These are phyloP conservation scores for Cystobasidium onofrii DNA, from an alignment of 768 basidiomycete species.

Conservation along the genomic window DNA sequence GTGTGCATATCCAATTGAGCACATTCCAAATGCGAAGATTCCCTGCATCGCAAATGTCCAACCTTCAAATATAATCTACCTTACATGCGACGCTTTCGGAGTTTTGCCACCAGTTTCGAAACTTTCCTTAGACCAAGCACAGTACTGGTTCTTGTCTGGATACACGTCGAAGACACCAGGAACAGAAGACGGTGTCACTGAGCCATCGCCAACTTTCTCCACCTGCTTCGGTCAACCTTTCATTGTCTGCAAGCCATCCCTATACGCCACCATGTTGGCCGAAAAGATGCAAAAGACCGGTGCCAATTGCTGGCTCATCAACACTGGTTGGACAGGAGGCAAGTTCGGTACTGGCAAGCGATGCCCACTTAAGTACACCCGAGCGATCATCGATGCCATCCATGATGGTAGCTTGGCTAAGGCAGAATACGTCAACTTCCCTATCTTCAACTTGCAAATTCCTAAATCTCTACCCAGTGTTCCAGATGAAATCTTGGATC, in stretches of 20 bases:
- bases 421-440: slow-evolving; percentile 65
- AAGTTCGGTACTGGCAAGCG: slow-evolving; percentile 87
- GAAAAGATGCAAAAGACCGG: slow-evolving; percentile 81
- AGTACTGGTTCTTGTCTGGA: slow-evolving; percentile 58
- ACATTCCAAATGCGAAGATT: slow-evolving; percentile 87
- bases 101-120: slow-evolving; percentile 92
- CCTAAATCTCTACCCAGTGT: slow-evolving; percentile 77
- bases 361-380: slow-evolving; percentile 91
- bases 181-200: slow-evolving; percentile 93
- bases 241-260: slow-evolving; percentile 74
- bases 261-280: slow-evolving; percentile 94
- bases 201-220: slow-evolving; percentile 97
- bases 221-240: slow-evolving; percentile 99
- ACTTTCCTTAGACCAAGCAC: slow-evolving; percentile 86
- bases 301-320: slow-evolving; percentile 95
- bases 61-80: slow-evolving; percentile 79
- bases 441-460: slow-evolving; percentile 71
- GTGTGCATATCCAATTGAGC: slow-evolving; percentile 94
- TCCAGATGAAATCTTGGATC: slow-evolving; percentile 83
- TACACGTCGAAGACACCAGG: slow-evolving; percentile 63
- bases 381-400: slow-evolving; percentile 91
- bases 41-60: slow-evolving; percentile 79
- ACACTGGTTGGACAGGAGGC: slow-evolving; percentile 78
- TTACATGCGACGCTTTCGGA: slow-evolving; percentile 57
- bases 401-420: slow-evolving; percentile 84